A percentile compares a stretch with the other conserved stretches of the same genome.
These are phyloP conservation scores for Ogataea salicorniae DNA, from an alignment of 805 yeast species.

Conservation along the genomic window DNA sequence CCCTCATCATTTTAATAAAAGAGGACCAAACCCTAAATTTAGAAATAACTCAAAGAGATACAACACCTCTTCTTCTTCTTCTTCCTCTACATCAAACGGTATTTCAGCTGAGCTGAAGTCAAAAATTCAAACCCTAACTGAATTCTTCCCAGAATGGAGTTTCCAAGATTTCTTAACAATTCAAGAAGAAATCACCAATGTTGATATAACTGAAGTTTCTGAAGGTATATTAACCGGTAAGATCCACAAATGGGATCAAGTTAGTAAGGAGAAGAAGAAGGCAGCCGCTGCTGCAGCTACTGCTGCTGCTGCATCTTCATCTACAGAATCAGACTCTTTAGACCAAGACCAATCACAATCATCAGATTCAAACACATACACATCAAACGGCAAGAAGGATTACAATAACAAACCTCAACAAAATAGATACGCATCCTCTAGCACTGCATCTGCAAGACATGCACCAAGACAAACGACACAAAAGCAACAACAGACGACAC, in stretches of 20 bases:
- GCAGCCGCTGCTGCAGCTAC: slow-evolving; percentile 14
- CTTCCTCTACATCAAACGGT: slow-evolving; percentile 18
- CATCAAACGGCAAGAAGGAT: slow-evolving; percentile 4
- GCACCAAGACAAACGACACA: slow-evolving; percentile 2
- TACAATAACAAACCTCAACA: slow-evolving; percentile 1
- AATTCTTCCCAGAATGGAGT: slow-evolving; percentile 94
- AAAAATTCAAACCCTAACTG: slow-evolving; percentile 56
- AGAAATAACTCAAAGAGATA: slow-evolving; percentile 45
- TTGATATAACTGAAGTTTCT: slow-evolving; percentile 73
- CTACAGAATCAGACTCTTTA: neutral
- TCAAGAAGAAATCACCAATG: slow-evolving; percentile 59
- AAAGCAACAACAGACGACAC: slow-evolving; percentile 1
- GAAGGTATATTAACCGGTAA: slow-evolving; percentile 88
- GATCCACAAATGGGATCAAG: slow-evolving; percentile 92
- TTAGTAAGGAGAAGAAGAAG: slow-evolving; percentile 56
- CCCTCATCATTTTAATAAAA: slow-evolving; percentile 12
- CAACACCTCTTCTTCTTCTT: slow-evolving; percentile 20
- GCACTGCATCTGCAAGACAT: neutral
- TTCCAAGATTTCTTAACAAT: slow-evolving; percentile 74
- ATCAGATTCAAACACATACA: slow-evolving; percentile 1
- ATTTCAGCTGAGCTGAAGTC: slow-evolving; percentile 26
- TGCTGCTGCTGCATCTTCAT: slow-evolving; percentile 6
- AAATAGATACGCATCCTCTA: neutral
- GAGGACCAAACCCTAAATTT: slow-evolving; percentile 26
- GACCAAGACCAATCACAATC: neutral